Evolutionary conservation across 352 stramenopile genomes (phyloP), one percentile per base, ranked within the genome.

Genomic region (Blastocystis sp.): DNA sequence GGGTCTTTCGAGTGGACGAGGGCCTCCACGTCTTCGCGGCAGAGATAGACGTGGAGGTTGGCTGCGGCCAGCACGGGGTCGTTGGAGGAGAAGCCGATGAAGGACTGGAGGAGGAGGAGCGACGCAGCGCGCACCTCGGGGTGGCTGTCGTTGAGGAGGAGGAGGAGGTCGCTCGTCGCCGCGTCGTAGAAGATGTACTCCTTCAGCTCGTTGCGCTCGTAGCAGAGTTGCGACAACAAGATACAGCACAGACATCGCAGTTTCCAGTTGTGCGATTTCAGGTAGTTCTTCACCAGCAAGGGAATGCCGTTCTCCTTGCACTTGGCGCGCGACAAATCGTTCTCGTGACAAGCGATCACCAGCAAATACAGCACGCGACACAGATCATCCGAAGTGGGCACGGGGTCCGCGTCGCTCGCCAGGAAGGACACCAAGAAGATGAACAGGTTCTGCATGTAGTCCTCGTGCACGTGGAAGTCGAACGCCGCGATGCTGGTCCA

Each of bases 361-460:
- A 84, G 41, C 10, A 84, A 38, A 28, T 59, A 84, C 74, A 69
- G 28, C 48, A 67, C 74, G 21, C 74, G 74, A 10, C 34, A 48
- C 10, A 84, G 34, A 56, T 84, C 74, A 11, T 84, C 52, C 9
- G 28, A 14, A 4, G 53, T 84, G 28, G 74, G 28, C 4, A n/a
- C 17, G 10, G 56, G 48, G 1, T 84, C 74, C 53, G 60, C 74
- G 48, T 84, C 60, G 11, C 23, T 19, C 19, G 28, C 52, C 17
- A 84, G 74, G 61, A 84, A 84, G 10, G 74, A 84, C 0, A 84
- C 21, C 7, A 84, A 17, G 28, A 84, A 84, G 11, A 41, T 67
- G 38, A 69, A 69, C 0, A 84, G 74, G 21, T 84, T 84, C 40
- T 84, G 74, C n/a, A 84, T 69, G 19, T 59, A 45, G 61, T 84